Base-by-base conservation (phyloP, 129 eudicot genomes). In the Apium graveolens region DNA sequence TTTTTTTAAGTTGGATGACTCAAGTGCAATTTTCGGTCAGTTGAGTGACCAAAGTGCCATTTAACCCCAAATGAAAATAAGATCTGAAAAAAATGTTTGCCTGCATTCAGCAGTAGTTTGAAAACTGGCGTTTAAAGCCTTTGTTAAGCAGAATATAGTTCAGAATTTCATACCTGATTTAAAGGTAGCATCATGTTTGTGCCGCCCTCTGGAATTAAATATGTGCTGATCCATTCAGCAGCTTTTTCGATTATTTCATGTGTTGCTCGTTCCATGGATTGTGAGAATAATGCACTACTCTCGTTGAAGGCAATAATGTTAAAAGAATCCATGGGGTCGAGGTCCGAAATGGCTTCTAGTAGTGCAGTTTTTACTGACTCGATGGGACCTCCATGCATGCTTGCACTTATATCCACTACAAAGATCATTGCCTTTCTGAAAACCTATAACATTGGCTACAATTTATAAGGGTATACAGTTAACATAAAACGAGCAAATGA, bases 231-330 rank as follows among this genome's bases (percentile, higher is more conserved):
- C 99, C 99, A 96, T 78, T 89, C 82, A 73, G 77, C 85, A 69
- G 96, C 96, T 39, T 87, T 81, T 76, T 87, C 86, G 49, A 96
- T 85, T 79, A 82, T 78, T 78, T 89, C 95, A 17, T 85, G 77
- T 27, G 86, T 89, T 48, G 97, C 97, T 31, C 43, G 84, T 65
- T 81, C 91, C 90, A 92, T 71, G 75, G 91, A 84, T 80, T 88
- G 77, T 46, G 99, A 96, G 76, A 90, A 92, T 70, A 77, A n/a
- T 11, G 24, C 51, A 55, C 78, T 83, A 31, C 45, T 66, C 38
- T 11, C 83, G 75, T 92, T 96, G 77, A 90, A 92, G n/a, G 93
- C 92, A 79, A 96, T 83, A 78, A 96, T 85, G 79, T 90, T 96
- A 80, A 96, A 92, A 60, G 71, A 62, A 86, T 96, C 97, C 44